phyloP scores from a whole-genome alignment of 768 basidiomycete species.

The Trametes cubensis region DNA sequence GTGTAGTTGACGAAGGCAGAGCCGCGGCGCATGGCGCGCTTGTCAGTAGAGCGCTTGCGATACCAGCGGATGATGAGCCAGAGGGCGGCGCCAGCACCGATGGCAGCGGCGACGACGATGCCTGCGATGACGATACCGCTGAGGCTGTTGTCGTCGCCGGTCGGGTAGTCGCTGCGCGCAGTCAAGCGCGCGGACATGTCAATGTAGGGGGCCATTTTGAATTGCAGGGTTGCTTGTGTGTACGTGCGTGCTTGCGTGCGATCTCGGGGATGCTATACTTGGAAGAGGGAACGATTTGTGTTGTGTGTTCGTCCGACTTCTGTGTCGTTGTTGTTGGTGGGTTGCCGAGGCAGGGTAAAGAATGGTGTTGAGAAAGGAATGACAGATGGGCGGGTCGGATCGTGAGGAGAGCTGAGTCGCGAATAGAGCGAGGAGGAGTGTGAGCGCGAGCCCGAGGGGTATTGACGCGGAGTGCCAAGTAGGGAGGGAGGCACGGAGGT shows the following conservation, averaged over 20 bases:
- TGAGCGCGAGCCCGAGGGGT: neutral
- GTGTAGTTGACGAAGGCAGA: conserved; percentile 21
- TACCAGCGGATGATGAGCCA: conserved; percentile 49
- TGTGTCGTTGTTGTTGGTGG: neutral
- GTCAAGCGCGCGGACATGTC: conserved; percentile 1
- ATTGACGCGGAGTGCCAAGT: neutral
- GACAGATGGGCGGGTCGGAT: conserved; percentile 10
- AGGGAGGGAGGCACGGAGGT: neutral
- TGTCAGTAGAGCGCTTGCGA: conserved; percentile 37
- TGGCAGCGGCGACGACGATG: conserved; percentile 48
- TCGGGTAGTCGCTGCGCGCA: conserved; percentile 9
- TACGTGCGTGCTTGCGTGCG: neutral
- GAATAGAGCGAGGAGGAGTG: neutral
- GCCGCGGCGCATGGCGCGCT: conserved; percentile 21
- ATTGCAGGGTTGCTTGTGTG: neutral
- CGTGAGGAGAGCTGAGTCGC: neutral
- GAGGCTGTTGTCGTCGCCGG: conserved; percentile 21
- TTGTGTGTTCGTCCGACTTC: too few relatives aligned
- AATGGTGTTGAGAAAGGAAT: conserved; percentile 10
- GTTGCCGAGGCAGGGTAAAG: neutral
- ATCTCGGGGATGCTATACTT: neutral
- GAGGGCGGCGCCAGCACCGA: conserved; percentile 40
- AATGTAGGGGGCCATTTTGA: conserved; percentile 37
- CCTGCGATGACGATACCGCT: conserved; percentile 51
- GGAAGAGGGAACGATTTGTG: too few relatives aligned